Percentiles rank a stretch among this genome's conserved stretches.
These are phyloP conservation scores for Lasiosphaeria miniovina DNA, from an alignment of 495 filamentous ascomycete species.

Conservation along the genomic window DNA sequence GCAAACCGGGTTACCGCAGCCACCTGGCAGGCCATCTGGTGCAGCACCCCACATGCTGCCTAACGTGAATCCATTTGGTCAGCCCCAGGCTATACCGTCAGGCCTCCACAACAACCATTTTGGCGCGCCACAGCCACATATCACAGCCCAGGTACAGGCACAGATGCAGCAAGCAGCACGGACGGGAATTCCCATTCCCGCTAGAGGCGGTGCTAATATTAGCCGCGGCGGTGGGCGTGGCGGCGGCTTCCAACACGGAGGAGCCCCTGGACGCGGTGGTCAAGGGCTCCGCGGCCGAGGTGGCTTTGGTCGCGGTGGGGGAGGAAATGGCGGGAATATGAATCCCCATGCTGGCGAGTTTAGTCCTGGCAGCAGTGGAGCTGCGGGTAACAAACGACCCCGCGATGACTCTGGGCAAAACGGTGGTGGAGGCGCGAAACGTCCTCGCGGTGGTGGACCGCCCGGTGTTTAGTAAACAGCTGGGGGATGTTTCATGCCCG, in stretches of 20 bases:
- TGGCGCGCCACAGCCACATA: conserved; percentile 15
- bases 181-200: conserved; percentile 16
- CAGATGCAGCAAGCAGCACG: conserved; percentile 11
- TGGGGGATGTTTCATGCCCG: not conserved
- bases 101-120: conserved; percentile 22
- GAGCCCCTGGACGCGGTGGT: conserved; percentile 19
- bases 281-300: conserved; percentile 28
- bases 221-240: conserved; percentile 11
- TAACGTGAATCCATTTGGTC: conserved; percentile 14
- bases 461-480: not conserved
- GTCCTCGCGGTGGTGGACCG: conserved; percentile 17
- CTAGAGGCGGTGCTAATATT: conserved; percentile 9
- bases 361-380: conserved; percentile 12
- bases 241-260: conserved; percentile 3
- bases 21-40: too few species aligned
- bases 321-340: conserved; percentile 9
- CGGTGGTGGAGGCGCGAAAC: conserved; percentile 9
- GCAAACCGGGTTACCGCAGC: too few species aligned
- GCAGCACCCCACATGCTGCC: not conserved
- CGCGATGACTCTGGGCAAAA: conserved; percentile 14
- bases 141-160: conserved; percentile 13
- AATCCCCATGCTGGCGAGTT: conserved; percentile 33
- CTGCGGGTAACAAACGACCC: conserved; percentile 29
- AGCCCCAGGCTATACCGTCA: not conserved
- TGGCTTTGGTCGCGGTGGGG: conserved; percentile 22